Evolutionary conservation across 352 stramenopile genomes (phyloP).

Genomic region (Globisporangium cederbergense): DNA sequence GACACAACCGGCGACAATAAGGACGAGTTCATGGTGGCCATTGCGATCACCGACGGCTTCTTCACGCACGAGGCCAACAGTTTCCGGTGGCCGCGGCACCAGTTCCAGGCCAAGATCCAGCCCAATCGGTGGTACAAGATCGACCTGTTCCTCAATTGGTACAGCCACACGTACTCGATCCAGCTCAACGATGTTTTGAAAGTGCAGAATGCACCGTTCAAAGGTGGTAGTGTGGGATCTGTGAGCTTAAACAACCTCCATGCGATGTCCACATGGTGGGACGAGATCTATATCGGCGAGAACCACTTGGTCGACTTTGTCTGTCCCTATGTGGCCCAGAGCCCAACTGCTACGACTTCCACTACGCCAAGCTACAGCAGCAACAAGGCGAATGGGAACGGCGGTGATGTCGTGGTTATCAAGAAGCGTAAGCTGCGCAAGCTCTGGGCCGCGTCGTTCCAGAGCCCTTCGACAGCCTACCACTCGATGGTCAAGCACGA

Average conservation of each 20-base stretch:
- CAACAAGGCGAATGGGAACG: slow-evolving; percentile 12
- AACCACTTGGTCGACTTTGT: slow-evolving; percentile 90
- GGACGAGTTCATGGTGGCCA: slow-evolving; percentile 58
- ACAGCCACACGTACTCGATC: slow-evolving; percentile 73
- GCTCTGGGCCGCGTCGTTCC: slow-evolving; percentile 41
- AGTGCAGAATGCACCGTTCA: slow-evolving; percentile 59
- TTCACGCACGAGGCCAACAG: slow-evolving; percentile 77
- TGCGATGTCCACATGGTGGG: slow-evolving; percentile 88
- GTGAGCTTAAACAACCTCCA: slow-evolving; percentile 86
- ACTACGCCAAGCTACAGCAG: background rate
- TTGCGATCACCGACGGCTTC: slow-evolving; percentile 58
- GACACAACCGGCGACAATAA: slow-evolving; percentile 17
- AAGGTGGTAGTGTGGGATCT: slow-evolving; percentile 29
- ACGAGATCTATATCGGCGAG: slow-evolving; percentile 94
- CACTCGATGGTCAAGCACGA: slow-evolving; percentile 82
- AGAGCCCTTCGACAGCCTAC: slow-evolving; percentile 37
- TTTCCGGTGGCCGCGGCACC: slow-evolving; percentile 44
- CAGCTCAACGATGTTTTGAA: slow-evolving; percentile 90
- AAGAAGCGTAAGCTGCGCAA: slow-evolving; percentile 44
- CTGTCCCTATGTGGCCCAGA: slow-evolving; percentile 56
- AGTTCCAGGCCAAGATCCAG: slow-evolving; percentile 55
- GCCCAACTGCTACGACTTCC: background rate
- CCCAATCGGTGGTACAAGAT: slow-evolving; percentile 93
- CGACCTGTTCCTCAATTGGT: slow-evolving; percentile 91
- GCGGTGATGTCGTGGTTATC: slow-evolving; percentile 33